Evolutionary conservation across 2,329 filamentous ascomycete genomes (phyloP).

Genomic region (Exophiala spinifera): DNA sequence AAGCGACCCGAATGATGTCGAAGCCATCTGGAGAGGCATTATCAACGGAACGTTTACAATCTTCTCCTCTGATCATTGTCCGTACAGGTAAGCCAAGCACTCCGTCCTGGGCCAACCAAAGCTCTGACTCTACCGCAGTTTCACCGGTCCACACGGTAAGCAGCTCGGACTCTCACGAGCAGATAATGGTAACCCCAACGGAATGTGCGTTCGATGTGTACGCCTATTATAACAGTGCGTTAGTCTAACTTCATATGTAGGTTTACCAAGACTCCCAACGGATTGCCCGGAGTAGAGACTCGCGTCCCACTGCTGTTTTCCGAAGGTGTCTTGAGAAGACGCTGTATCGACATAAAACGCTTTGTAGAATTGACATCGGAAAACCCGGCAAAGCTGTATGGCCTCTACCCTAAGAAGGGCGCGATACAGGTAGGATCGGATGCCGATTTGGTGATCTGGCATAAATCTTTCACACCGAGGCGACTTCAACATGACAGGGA

Average conservation of each 20-base stretch:
- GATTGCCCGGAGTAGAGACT: constrained; percentile 43
- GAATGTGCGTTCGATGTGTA: not conserved
- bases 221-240: not conserved
- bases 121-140: constrained; percentile 23
- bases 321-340: constrained; percentile 20
- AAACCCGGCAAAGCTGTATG: constrained; percentile 46
- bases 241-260: not conserved
- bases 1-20: constrained; percentile 46
- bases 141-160: constrained; percentile 39
- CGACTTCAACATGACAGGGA: constrained; percentile 31
- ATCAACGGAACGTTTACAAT: constrained; percentile 54
- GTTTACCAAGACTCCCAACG: constrained; percentile 44
- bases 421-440: constrained; percentile 42
- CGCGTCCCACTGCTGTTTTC: constrained; percentile 40
- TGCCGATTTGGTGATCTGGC: constrained; percentile 44
- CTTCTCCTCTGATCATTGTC: constrained; percentile 52
- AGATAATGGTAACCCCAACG: constrained; percentile 1
- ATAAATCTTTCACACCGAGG: constrained; percentile 8
- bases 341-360: constrained; percentile 2
- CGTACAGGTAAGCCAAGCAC: not conserved
- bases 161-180: constrained; percentile 27
- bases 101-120: not conserved
- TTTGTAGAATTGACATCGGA: constrained; percentile 45
- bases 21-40: constrained; percentile 51
- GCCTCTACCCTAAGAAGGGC: constrained; percentile 40